These are phyloP conservation scores for Globisporangium iwayamae DNA, from an alignment of 352 stramenopile species.

Conservation along the genomic window DNA sequence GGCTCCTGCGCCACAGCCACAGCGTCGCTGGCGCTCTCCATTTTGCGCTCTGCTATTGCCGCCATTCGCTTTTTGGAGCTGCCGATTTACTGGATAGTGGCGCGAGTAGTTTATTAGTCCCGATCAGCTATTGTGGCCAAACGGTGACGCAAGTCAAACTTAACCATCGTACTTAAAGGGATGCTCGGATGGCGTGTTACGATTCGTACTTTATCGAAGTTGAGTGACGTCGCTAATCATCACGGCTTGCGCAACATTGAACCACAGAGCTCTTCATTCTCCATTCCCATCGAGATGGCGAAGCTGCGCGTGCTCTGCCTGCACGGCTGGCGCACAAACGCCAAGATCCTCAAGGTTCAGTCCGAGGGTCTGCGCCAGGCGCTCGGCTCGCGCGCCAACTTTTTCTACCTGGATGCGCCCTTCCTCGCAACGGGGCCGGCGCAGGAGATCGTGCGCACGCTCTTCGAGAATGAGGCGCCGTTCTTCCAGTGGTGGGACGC, in stretches of 20 bases:
- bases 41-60: not conserved
- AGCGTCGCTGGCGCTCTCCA: slow-evolving; percentile 7
- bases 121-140: not conserved
- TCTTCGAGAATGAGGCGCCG: slow-evolving; percentile 49
- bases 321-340: slow-evolving; percentile 77
- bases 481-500: slow-evolving; percentile 85
- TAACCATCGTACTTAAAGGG: not conserved
- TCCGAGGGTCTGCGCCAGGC: slow-evolving; percentile 49
- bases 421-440: slow-evolving; percentile 51
- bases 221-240: not conserved
- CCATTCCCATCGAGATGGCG: slow-evolving; percentile 1
- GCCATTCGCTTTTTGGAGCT: slow-evolving; percentile 3
- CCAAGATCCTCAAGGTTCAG: slow-evolving; percentile 55
- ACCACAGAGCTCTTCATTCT: not conserved
- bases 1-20: not conserved
- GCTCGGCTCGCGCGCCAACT: slow-evolving; percentile 39
- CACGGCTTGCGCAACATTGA: slow-evolving; percentile 9
- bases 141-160: not conserved
- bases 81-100: not conserved
- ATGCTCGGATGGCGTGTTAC: too few species aligned
- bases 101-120: not conserved
- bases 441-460: slow-evolving; percentile 52
- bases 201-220: not conserved
- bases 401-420: slow-evolving; percentile 67
- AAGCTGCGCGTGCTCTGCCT: slow-evolving; percentile 75